Evolutionary conservation across 2,329 filamentous ascomycete species (phyloP), one percentile per base, ranked within the genome.

Genomic region (Neonectria ditissima): DNA sequence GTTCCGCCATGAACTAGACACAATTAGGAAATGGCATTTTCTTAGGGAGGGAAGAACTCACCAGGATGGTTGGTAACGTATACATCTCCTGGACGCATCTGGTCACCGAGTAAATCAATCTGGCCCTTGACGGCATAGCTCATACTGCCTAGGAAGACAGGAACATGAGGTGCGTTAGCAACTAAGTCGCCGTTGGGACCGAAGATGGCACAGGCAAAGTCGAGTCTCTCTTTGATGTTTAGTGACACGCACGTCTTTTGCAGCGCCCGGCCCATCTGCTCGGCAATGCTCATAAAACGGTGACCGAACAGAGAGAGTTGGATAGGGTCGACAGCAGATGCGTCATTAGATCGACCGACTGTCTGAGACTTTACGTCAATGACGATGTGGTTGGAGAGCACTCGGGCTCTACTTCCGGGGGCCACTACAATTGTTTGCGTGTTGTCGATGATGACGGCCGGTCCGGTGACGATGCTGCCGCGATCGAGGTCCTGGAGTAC

Each of bases 141-240:
- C 91, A 93, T 94, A 32, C 87, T 91, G n/a, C 91, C 91, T 3
- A 94, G 80, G 74, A 93, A 91, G 1, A 92, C 91, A 0, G 91
- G 91, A 2, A 94, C 82, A 79, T 94, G 91, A 0, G 91, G 91
- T 11, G 91, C 87, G 75, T 92, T 92, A 1, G 90, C 90, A 1
- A 93, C 91, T 1, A 94, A 80, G 0, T 89, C 89, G 9, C 91
- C 91, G 24, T 89, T 87, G 0, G 88, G 85, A 57, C 91, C 90
- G 72, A 94, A 94, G 0, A 94, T 80, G 2, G 91, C 91, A 66
- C 91, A 94, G 1, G 90, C 92, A 74, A 92, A 94, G 72, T 94
- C 91, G 1, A 94, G 82, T n/a, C 91, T 85, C 74, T 94, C 92
- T 71, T 94, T 91, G 76, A 93, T 90, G 69, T 93, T 93, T 1